Evolutionary conservation across 495 filamentous ascomycete genomes (phyloP), one percentile per base, ranked within the genome.

Genomic region (Chlorociboria aeruginascens): DNA sequence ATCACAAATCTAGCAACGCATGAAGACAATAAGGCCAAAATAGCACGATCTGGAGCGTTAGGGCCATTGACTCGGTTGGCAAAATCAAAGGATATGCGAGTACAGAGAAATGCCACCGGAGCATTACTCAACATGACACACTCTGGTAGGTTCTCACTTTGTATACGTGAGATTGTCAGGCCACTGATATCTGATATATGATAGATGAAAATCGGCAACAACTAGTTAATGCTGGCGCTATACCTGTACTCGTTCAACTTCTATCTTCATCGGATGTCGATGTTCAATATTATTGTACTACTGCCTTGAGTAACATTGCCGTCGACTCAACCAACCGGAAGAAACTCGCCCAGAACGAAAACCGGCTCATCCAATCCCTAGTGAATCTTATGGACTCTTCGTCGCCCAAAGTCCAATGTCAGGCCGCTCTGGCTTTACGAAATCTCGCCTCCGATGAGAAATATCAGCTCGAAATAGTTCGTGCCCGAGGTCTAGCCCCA

Each of bases 271-370:
- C 80, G 16, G 92, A 98, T 61, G 87, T 95, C 46, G 92, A 98
- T 61, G 92, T 98, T 12, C 92, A 98, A 69, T 98, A 98, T 66
- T 98, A 98, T 66, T 98, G 92, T 69, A 98, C 92, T 32, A 98
- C 92, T 2, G 92, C 92, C 11, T 77, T 98, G 42, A 95, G 89
- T 74, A 98, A 98, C 61, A 98, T 98, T 56, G 92, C 92, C 11
- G 92, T 98, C 40, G 92, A 98, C 63, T 74, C 85, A 6, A 79
- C 76, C 56, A 96, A 98, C 65, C 74, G 92, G 43, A 89, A 89
- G 62, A 84, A 84, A 57, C 74, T 98, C 39, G 89, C 90, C 35
- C 81, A 89, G 54, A 89, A 80, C 25, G 92, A 98, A 58, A 78
- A 82, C 14, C 83, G 87, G 28, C 74, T 98, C 20, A 88, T 97